These are phyloP conservation scores for Selenicereus undatus DNA, from an alignment of 148 eudicot species.

Conservation along the genomic window DNA sequence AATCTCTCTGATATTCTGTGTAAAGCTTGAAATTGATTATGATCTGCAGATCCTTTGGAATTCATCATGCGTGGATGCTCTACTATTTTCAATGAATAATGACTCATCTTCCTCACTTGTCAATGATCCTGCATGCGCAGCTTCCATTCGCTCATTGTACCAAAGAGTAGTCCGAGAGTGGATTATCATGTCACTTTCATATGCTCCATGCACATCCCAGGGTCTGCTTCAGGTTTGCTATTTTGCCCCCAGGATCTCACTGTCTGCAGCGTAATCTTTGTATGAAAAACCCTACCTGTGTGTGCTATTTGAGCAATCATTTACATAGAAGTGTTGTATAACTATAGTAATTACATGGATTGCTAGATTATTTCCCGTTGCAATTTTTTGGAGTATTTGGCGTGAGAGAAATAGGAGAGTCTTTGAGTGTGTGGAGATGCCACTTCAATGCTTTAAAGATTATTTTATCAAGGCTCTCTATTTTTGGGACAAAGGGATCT, in stretches of 20 bases:
- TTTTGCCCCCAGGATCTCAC: constrained; percentile 2
- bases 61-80: constrained; percentile 78
- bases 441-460: too few relatives aligned
- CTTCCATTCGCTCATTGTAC: constrained; percentile 80
- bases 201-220: constrained; percentile 98
- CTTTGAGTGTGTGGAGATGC: too few relatives aligned
- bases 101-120: constrained; percentile 79
- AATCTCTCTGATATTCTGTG: neutral
- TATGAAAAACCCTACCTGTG: neutral
- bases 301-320: neutral
- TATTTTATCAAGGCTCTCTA: too few relatives aligned
- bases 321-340: neutral
- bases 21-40: constrained; percentile 11
- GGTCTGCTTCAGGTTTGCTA: constrained; percentile 95
- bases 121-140: constrained; percentile 88
- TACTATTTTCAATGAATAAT: constrained; percentile 72
- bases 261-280: neutral
- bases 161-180: constrained; percentile 87
- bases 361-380: too few relatives aligned
- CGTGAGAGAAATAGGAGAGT: too few relatives aligned
- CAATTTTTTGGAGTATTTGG: too few relatives aligned
- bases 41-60: constrained; percentile 88
- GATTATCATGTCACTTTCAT: constrained; percentile 86
- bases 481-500: too few relatives aligned
- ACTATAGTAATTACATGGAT: neutral